Conservation (phyloP, 2,329 filamentous ascomycete species). For the Hypoxylon sp. region DNA sequence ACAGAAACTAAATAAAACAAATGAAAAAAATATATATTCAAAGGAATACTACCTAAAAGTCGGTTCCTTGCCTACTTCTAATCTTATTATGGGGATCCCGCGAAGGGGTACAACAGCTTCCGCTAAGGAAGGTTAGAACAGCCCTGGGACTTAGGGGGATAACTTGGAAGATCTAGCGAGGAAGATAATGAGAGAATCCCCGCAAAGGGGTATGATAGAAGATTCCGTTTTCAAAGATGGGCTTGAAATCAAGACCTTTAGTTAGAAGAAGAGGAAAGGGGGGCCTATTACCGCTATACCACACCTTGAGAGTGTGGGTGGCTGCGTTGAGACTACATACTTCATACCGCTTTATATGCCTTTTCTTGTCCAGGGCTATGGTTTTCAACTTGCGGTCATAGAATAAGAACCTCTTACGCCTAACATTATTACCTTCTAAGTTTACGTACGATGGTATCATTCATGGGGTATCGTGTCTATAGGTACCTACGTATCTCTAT, state of each 20-base stretch:
- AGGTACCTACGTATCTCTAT: background rate
- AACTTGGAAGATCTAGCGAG: background rate
- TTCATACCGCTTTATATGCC: background rate
- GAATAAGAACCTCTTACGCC: background rate
- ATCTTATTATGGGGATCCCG: background rate
- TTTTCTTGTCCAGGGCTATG: background rate
- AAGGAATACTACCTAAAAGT: background rate
- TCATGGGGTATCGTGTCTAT: slow-evolving; percentile 21
- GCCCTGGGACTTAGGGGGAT: background rate
- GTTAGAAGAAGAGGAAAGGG: background rate
- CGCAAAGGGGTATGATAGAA: background rate
- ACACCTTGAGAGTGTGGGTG: background rate
- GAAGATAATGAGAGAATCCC: background rate
- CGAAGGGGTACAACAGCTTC: background rate
- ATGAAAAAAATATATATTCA: background rate
- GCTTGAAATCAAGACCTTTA: background rate
- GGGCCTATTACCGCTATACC: background rate
- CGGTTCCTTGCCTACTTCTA: background rate
- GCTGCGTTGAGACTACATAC: background rate
- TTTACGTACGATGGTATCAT: slow-evolving; percentile 16
- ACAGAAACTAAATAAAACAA: background rate
- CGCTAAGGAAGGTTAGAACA: background rate
- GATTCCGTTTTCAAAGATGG: background rate
- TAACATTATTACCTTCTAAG: background rate
- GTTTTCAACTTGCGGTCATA: background rate